These are phyloP conservation scores for Thinopyrum elongatum DNA, from an alignment of 176 grass and related monocot species.

Conservation along the genomic window DNA sequence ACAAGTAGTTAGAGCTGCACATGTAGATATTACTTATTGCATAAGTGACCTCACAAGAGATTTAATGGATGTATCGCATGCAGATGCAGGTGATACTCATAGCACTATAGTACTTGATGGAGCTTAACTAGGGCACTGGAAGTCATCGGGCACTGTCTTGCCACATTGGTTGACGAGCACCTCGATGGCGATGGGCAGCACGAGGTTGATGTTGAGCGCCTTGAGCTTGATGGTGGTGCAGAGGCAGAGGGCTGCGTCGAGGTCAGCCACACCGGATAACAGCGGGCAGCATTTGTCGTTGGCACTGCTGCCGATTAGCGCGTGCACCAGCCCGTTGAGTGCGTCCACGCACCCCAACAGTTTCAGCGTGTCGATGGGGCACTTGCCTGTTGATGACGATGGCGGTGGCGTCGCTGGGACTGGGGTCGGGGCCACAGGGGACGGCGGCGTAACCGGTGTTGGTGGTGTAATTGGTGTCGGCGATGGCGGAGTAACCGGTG, in stretches of 20 bases:
- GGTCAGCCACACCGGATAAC: constrained; percentile 58
- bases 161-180: constrained; percentile 75
- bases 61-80: constrained; percentile 2
- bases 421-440: neutral
- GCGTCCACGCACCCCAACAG: constrained; percentile 63
- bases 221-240: constrained; percentile 76
- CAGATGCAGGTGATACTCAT: neutral
- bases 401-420: neutral
- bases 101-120: neutral
- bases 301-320: constrained; percentile 31
- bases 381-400: constrained; percentile 31
- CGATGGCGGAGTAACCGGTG: neutral
- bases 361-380: constrained; percentile 73
- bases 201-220: constrained; percentile 46
- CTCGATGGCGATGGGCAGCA: constrained; percentile 68
- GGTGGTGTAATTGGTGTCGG: too few species aligned
- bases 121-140: constrained; percentile 51
- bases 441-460: neutral
- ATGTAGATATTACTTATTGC: neutral
- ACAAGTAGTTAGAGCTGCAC: neutral
- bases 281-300: constrained; percentile 59
- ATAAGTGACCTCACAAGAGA: neutral
- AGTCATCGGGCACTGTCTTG: constrained; percentile 61
- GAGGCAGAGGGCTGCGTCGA: constrained; percentile 83
- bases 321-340: constrained; percentile 52